A percentile compares a stretch with the other conserved stretches of the same genome.
Conservation (phyloP, 805 yeast species). For the Metschnikowia colocasiae region DNA sequence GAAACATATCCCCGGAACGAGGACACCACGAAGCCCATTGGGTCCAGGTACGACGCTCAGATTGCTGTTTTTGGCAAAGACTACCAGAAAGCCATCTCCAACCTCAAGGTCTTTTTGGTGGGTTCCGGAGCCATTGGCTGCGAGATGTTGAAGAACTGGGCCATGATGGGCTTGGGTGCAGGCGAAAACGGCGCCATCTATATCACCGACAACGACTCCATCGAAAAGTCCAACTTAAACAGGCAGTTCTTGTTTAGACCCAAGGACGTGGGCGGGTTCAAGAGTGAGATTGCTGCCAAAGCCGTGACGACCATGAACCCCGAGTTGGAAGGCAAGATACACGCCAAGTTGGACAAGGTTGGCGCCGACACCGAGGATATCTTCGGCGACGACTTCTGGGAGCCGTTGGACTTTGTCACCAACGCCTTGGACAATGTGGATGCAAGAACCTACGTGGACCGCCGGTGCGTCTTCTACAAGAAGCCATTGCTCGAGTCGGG, state of each 20-base stretch:
- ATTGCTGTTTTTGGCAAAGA: slow-evolving; percentile 88
- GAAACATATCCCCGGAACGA: slow-evolving; percentile 59
- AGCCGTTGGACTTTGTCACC: slow-evolving; percentile 77
- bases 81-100: slow-evolving; percentile 69
- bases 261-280: slow-evolving; percentile 86
- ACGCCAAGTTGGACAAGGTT: slow-evolving; percentile 77
- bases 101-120: slow-evolving; percentile 81
- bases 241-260: slow-evolving; percentile 95
- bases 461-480: slow-evolving; percentile 89
- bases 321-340: slow-evolving; percentile 72
- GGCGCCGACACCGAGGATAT: slow-evolving; percentile 89
- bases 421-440: slow-evolving; percentile 97
- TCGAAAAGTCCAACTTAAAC: slow-evolving; percentile 92
- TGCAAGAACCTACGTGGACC: slow-evolving; percentile 96
- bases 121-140: slow-evolving; percentile 99
- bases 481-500: slow-evolving; percentile 95
- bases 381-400: slow-evolving; percentile 86
- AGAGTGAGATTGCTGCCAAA: slow-evolving; percentile 83
- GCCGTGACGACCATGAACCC: slow-evolving; percentile 89
- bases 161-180: slow-evolving; percentile 90
- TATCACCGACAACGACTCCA: slow-evolving; percentile 91
- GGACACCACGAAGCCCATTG: slow-evolving; percentile 69
- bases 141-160: slow-evolving; percentile 98
- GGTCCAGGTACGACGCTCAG: slow-evolving; percentile 89
- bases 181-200: slow-evolving; percentile 83